Percentiles rank a stretch among this genome's conserved stretches.
These are phyloP conservation scores for Allium cepa DNA, from an alignment of 106 monocot genomes.

Conservation along the genomic window DNA sequence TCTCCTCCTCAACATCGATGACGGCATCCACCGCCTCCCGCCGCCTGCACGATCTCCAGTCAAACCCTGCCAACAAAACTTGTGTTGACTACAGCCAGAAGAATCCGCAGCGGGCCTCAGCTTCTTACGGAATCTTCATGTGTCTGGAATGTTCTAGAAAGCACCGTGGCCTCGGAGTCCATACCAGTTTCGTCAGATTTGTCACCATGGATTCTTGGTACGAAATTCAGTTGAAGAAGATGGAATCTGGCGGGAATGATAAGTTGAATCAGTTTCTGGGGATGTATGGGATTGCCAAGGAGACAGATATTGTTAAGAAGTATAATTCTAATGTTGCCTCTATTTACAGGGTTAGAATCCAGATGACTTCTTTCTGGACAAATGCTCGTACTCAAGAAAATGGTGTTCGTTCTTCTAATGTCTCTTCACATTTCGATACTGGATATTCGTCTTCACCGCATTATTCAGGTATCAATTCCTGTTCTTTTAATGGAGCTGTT, in stretches of 20 bases:
- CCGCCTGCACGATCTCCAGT: slow-evolving; percentile 71
- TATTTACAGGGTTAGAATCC: slow-evolving; percentile 70
- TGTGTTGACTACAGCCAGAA: slow-evolving; percentile 70
- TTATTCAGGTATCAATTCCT: too few species aligned
- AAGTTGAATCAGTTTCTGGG: slow-evolving; percentile 66
- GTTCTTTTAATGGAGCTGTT: too few species aligned
- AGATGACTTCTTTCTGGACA: too few species aligned
- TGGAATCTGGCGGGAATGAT: slow-evolving; percentile 89
- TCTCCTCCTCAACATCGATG: background rate
- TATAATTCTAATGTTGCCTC: slow-evolving; percentile 69
- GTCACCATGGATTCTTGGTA: slow-evolving; percentile 88
- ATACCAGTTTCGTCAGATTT: slow-evolving; percentile 66
- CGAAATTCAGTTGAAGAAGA: slow-evolving; percentile 85
- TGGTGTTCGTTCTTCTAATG: too few species aligned
- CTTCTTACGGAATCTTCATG: slow-evolving; percentile 75
- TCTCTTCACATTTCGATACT: too few species aligned
- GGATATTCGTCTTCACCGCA: too few species aligned
- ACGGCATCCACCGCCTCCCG: slow-evolving; percentile 45
- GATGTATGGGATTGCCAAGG: slow-evolving; percentile 52
- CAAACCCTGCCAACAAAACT: slow-evolving; percentile 63
- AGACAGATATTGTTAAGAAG: slow-evolving; percentile 64
- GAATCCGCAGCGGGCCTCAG: slow-evolving; percentile 76
- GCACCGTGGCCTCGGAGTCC: slow-evolving; percentile 70
- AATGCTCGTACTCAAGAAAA: too few species aligned
- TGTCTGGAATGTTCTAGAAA: slow-evolving; percentile 77